A percentile compares a stretch with the other conserved stretches of the same genome.
These are phyloP conservation scores for Penicillium brevicompactum DNA, from an alignment of 2,329 filamentous ascomycete species.

Conservation along the genomic window DNA sequence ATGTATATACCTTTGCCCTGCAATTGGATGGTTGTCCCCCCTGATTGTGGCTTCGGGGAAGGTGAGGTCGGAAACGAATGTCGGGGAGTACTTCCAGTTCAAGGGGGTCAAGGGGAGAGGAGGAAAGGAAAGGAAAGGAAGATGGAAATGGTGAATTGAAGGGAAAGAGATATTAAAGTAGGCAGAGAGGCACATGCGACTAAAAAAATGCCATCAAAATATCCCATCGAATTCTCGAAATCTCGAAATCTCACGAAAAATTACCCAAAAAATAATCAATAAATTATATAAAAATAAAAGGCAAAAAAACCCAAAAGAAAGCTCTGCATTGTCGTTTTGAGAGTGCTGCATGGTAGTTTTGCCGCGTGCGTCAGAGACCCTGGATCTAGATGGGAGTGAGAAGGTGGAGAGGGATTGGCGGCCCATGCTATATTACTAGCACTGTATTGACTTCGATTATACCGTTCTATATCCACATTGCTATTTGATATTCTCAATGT, in stretches of 20 bases:
- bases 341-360: constrained; percentile 45
- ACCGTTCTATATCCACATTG: neutral
- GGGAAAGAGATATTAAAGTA: constrained; percentile 24
- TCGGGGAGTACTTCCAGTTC: constrained; percentile 22
- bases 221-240: constrained; percentile 13
- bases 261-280: neutral
- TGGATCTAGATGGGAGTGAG: constrained; percentile 43
- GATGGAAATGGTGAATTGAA: constrained; percentile 12
- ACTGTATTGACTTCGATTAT: constrained; percentile 1
- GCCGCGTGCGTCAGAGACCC: constrained; percentile 46
- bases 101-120: constrained; percentile 12
- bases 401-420: constrained; percentile 37
- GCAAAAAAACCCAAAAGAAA: constrained; percentile 16
- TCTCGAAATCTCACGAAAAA: constrained; percentile 4
- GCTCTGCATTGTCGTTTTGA: constrained; percentile 41
- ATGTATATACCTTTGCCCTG: neutral
- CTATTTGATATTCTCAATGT: neutral
- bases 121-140: constrained; percentile 19
- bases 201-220: constrained; percentile 15
- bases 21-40: neutral
- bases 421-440: constrained; percentile 33
- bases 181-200: constrained; percentile 28
- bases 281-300: constrained; percentile 5
- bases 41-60: neutral
- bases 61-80: constrained; percentile 24